Evolutionary conservation across 805 yeast species (phyloP).

Genomic region (Saccharomycopsis schoenii): DNA sequence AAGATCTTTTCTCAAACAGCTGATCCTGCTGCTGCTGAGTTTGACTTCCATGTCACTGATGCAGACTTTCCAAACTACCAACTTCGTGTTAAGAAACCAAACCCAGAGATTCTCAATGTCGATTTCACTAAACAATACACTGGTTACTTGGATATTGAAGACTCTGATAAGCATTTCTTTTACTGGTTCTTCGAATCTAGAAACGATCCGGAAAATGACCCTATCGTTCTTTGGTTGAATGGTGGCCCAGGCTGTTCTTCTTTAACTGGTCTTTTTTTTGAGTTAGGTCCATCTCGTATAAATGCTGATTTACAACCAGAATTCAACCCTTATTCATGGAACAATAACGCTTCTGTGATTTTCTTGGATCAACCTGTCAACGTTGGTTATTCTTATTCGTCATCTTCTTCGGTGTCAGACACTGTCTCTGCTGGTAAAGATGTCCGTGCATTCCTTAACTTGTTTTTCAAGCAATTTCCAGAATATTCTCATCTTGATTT

Average conservation of each 20-base stretch:
- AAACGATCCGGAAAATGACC: constrained; percentile 78
- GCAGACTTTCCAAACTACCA: constrained; percentile 34
- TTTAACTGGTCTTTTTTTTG: constrained; percentile 80
- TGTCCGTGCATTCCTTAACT: constrained; percentile 71
- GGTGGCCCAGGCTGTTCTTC: constrained; percentile 98
- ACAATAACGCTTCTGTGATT: constrained; percentile 78
- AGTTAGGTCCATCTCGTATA: constrained; percentile 80
- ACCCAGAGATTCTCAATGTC: constrained; percentile 62
- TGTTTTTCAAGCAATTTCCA: constrained; percentile 80
- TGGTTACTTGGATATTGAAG: constrained; percentile 76
- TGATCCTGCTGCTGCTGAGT: constrained; percentile 6
- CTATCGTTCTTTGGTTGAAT: constrained; percentile 78
- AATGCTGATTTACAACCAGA: constrained; percentile 56
- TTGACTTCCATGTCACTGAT: constrained; percentile 32
- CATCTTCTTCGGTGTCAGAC: constrained; percentile 47
- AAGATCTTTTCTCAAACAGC: neutral
- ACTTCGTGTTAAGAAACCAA: constrained; percentile 48
- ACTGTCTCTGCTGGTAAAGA: constrained; percentile 83
- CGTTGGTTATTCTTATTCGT: constrained; percentile 85
- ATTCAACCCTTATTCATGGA: constrained; percentile 83
- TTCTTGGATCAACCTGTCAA: constrained; percentile 92
- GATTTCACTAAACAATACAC: constrained; percentile 76
- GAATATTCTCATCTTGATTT: constrained; percentile 47
- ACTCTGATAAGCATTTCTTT: constrained; percentile 84
- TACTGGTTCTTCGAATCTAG: constrained; percentile 92